Evolutionary conservation across 805 yeast genomes (phyloP).

Genomic region (Saccharomycopsis fermentans): DNA sequence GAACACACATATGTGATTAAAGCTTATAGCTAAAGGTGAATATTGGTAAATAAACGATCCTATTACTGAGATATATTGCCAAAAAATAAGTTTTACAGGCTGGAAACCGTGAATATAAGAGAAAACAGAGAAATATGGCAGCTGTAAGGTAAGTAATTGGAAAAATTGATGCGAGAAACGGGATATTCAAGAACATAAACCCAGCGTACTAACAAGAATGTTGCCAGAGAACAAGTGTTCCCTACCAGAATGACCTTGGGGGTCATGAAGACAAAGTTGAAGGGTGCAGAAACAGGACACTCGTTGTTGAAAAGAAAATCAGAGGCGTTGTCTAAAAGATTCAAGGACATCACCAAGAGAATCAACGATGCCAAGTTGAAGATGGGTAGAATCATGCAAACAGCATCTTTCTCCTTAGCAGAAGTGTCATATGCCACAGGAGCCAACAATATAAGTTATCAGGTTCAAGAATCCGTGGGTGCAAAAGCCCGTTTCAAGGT

Average conservation of each 20-base stretch:
- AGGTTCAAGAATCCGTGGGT: slow-evolving; percentile 89
- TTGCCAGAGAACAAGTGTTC: slow-evolving; percentile 78
- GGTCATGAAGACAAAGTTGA: slow-evolving; percentile 86
- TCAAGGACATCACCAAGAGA: slow-evolving; percentile 88
- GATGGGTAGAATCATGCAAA: slow-evolving; percentile 98
- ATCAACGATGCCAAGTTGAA: slow-evolving; percentile 92
- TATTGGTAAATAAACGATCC: no score
- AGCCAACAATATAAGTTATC: slow-evolving; percentile 78
- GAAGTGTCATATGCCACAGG: slow-evolving; percentile 98
- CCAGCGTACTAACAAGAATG: slow-evolving; percentile 9
- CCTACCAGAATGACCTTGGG: slow-evolving; percentile 98
- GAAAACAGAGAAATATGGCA: neutral
- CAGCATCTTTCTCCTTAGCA: slow-evolving; percentile 94
- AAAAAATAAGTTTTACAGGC: no score
- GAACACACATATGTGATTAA: no score
- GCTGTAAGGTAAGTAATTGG: neutral
- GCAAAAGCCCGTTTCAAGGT: slow-evolving; percentile 78
- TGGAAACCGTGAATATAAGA: neutral
- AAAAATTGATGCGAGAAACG: neutral
- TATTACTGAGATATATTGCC: no score
- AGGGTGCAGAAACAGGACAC: slow-evolving; percentile 97
- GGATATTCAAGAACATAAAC: no score
- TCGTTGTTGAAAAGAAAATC: slow-evolving; percentile 88
- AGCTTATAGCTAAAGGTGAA: no score
- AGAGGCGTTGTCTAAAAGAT: slow-evolving; percentile 92